Conservation (phyloP, 2,329 filamentous ascomycete genomes). For the Dactylellina cionopaga region DNA sequence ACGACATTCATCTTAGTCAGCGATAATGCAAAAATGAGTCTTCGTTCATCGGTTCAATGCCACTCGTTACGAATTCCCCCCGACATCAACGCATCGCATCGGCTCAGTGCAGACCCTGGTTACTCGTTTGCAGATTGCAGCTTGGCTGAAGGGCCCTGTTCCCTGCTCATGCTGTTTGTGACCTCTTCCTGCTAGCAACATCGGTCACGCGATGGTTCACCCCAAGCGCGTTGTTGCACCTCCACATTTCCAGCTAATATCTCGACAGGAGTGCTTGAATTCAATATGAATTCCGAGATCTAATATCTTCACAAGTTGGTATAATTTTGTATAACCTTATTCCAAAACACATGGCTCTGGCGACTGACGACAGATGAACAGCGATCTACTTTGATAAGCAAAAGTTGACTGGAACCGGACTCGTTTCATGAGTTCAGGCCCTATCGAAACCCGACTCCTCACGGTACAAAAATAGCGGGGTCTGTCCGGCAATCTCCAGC, state of each 20-base stretch:
- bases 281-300: too few species aligned
- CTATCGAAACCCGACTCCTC: neutral
- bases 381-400: slow-evolving; percentile 5
- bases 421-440: slow-evolving; percentile 15
- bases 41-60: neutral
- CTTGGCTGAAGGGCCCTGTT: neutral
- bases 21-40: neutral
- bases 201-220: slow-evolving; percentile 45
- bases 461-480: slow-evolving; percentile 26
- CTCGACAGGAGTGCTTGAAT: neutral
- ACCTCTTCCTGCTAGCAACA: slow-evolving; percentile 4
- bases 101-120: neutral
- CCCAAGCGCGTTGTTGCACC: slow-evolving; percentile 42
- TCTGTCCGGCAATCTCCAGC: slow-evolving; percentile 23
- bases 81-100: neutral
- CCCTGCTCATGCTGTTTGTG: slow-evolving; percentile 10
- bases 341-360: too few species aligned
- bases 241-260: neutral
- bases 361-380: neutral
- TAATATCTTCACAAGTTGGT: too few species aligned
- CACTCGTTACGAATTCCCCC: slow-evolving; percentile 26
- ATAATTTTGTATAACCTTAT: too few species aligned
- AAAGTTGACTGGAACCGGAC: neutral
- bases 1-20: slow-evolving; percentile 16
- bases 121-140: neutral